A percentile compares a stretch with the other conserved stretches of the same genome.
Evolutionary conservation across 352 stramenopile genomes (phyloP).

Genomic region (Pythium coloratum): DNA sequence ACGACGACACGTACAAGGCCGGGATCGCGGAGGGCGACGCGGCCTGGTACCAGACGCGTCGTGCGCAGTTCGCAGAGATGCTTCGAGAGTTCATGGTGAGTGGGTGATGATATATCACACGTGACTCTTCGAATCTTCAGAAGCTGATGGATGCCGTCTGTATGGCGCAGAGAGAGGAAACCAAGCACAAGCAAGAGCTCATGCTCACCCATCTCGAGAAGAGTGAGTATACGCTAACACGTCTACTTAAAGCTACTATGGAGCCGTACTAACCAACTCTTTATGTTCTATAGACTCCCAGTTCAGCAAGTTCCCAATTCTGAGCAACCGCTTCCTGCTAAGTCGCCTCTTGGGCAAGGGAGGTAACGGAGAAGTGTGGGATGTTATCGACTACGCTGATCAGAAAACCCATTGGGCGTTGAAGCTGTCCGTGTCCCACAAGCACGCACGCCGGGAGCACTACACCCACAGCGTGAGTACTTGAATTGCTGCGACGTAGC

Average conservation of each 20-base stretch:
- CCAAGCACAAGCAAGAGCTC: conserved; percentile 71
- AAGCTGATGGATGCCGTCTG: background rate
- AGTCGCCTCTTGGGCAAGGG: conserved; percentile 67
- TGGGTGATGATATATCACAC: background rate
- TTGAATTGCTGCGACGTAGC: too few species aligned
- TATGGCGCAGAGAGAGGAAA: conserved; percentile 60
- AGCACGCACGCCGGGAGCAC: conserved; percentile 68
- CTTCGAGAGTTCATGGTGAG: conserved; percentile 65
- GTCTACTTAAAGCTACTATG: too few species aligned
- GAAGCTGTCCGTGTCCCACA: conserved; percentile 73
- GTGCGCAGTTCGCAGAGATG: conserved; percentile 45
- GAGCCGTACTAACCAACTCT: background rate
- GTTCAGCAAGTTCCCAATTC: conserved; percentile 72
- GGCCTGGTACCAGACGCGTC: conserved; percentile 49
- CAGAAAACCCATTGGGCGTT: conserved; percentile 58
- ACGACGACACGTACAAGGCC: conserved; percentile 62
- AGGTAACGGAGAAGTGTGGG: conserved; percentile 81
- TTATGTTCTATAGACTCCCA: conserved; percentile 41
- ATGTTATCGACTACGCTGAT: conserved; percentile 75
- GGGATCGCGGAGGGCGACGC: conserved; percentile 42
- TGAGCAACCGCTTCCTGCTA: conserved; percentile 69
- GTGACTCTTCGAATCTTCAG: background rate
- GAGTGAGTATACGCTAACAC: conserved; percentile 28
- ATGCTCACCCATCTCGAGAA: conserved; percentile 77
- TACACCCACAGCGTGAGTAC: conserved; percentile 66